Conservation (phyloP, 2,329 filamentous ascomycete species). For the Aspergillus sp. region DNA sequence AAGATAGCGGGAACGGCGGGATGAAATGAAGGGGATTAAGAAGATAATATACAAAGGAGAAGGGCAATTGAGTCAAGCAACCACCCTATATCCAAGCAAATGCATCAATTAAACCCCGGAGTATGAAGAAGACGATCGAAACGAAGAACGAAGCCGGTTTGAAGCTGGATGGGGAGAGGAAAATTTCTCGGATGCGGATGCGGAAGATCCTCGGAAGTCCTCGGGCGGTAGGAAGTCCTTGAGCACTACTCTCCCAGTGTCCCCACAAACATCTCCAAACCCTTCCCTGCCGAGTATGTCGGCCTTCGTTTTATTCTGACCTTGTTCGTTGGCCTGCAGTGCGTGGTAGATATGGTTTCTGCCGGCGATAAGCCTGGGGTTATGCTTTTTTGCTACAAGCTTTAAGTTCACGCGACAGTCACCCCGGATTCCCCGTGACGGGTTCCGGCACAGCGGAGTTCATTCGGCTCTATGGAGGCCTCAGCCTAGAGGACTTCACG, state of each 20-base stretch:
- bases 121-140: slow-evolving; percentile 15
- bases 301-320: slow-evolving; percentile 34
- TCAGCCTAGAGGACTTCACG: background rate
- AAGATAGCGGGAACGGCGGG: slow-evolving; percentile 7
- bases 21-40: slow-evolving; percentile 21
- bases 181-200: slow-evolving; percentile 45
- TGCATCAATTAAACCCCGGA: slow-evolving; percentile 25
- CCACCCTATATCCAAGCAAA: slow-evolving; percentile 36
- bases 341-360: background rate
- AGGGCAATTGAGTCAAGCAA: slow-evolving; percentile 33
- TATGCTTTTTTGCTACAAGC: background rate
- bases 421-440: background rate
- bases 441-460: background rate
- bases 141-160: slow-evolving; percentile 19
- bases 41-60: slow-evolving; percentile 33
- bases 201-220: slow-evolving; percentile 42
- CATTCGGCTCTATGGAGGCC: background rate
- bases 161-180: slow-evolving; percentile 30
- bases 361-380: background rate
- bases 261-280: background rate
- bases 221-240: slow-evolving; percentile 31
- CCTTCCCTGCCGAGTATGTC: slow-evolving; percentile 25
- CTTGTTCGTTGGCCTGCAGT: background rate
- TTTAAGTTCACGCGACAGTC: background rate
- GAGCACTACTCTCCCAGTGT: background rate